These are phyloP conservation scores for Neurospora sp. DNA, from an alignment of 495 filamentous ascomycete genomes.

Conservation along the genomic window DNA sequence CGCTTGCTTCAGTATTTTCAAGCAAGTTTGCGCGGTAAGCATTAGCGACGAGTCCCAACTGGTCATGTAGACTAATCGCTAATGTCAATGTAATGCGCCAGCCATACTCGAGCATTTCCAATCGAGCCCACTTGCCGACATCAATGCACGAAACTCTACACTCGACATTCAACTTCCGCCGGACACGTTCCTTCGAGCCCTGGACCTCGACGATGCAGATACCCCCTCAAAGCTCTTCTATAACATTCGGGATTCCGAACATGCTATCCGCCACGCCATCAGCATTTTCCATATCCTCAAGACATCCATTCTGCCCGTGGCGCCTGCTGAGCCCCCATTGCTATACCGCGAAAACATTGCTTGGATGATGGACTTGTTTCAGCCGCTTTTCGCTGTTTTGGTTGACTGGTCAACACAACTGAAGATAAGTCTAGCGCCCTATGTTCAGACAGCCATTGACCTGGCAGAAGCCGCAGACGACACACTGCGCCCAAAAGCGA, in stretches of 20 bases:
- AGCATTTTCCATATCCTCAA: conserved; percentile 16
- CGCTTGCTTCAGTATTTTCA: conserved; percentile 34
- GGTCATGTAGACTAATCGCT: not conserved
- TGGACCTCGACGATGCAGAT: not conserved
- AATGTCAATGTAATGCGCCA: not conserved
- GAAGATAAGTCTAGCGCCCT: conserved; percentile 10
- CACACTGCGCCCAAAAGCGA: conserved; percentile 23
- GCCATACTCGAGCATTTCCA: conserved; percentile 13
- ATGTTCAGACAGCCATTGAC: conserved; percentile 19
- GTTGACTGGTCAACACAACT: conserved; percentile 16
- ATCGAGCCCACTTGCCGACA: not conserved
- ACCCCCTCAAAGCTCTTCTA: conserved; percentile 9
- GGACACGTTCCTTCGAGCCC: conserved; percentile 4
- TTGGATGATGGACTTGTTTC: conserved; percentile 28
- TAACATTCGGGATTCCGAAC: conserved; percentile 8
- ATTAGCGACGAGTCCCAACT: not conserved
- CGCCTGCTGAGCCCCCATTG: conserved; percentile 1
- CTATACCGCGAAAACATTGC: conserved; percentile 15
- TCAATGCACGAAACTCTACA: not conserved
- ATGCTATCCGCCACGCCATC: conserved; percentile 18
- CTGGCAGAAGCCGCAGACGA: conserved; percentile 12
- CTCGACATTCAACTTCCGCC: conserved; percentile 16
- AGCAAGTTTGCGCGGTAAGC: conserved; percentile 28
- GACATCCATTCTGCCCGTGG: not conserved
- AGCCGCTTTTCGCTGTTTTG: conserved; percentile 18